A percentile compares a stretch with the other conserved stretches of the same genome.
phyloP scores from a whole-genome alignment of 2,329 filamentous ascomycete genomes.

The Diaporthe eres region DNA sequence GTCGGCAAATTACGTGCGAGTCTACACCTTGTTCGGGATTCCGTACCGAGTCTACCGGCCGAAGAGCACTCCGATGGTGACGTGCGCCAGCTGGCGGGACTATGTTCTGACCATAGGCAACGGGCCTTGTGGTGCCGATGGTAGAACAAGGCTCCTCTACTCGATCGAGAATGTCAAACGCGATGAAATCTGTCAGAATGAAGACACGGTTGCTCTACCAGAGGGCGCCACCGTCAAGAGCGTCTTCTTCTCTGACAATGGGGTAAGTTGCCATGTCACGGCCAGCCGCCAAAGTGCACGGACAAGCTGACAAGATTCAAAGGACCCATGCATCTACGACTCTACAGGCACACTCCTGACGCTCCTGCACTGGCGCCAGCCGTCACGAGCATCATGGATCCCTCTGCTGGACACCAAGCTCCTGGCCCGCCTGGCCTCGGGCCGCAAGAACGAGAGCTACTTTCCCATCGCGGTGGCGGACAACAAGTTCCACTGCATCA shows the following conservation, averaged over 20 bases:
- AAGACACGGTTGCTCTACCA: slow-evolving; percentile 90
- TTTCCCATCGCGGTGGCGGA: slow-evolving; percentile 96
- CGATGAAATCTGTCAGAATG: slow-evolving; percentile 94
- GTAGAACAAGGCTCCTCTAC: slow-evolving; percentile 84
- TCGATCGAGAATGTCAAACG: slow-evolving; percentile 95
- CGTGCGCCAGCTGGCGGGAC: slow-evolving; percentile 93
- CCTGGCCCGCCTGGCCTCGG: slow-evolving; percentile 84
- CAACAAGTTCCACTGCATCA: slow-evolving; percentile 97
- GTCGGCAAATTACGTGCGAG: slow-evolving; percentile 86
- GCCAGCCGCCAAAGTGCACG: not conserved
- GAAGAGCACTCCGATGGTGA: slow-evolving; percentile 90
- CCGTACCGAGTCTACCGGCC: slow-evolving; percentile 91
- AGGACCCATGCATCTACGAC: slow-evolving; percentile 98
- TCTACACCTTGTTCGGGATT: slow-evolving; percentile 94
- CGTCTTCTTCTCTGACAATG: slow-evolving; percentile 92
- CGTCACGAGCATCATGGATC: slow-evolving; percentile 89
- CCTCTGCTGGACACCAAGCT: slow-evolving; percentile 92
- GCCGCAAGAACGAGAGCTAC: slow-evolving; percentile 90
- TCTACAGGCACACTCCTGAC: slow-evolving; percentile 90
- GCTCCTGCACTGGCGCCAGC: slow-evolving; percentile 89
- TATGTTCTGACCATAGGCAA: slow-evolving; percentile 98
- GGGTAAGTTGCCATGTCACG: slow-evolving; percentile 70
- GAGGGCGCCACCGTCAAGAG: slow-evolving; percentile 80
- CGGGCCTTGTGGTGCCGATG: slow-evolving; percentile 84
- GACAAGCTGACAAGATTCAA: not conserved